Conservation (phyloP, 208 protist genomes). For the Trypanosoma theileri region DNA sequence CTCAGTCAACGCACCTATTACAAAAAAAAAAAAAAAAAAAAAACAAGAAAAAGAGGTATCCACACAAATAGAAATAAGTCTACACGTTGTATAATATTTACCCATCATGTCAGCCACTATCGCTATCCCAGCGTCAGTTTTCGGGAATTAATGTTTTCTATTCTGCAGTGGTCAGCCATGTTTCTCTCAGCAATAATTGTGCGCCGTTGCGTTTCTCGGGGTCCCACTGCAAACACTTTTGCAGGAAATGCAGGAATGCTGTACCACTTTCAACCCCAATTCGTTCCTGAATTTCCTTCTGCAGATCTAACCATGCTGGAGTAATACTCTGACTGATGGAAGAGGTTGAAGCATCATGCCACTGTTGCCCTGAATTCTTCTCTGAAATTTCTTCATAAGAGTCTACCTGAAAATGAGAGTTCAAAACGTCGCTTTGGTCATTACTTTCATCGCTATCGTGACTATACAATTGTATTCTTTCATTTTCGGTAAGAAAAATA, state of each 20-base stretch:
- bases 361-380: neutral
- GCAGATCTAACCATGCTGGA: slow-evolving; percentile 39
- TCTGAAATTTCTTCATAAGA: slow-evolving; percentile 1
- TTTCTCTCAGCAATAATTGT: slow-evolving; percentile 31
- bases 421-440: neutral
- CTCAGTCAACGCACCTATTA: too few species aligned
- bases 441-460: slow-evolving; percentile 9
- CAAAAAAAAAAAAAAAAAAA: too few species aligned
- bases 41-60: too few species aligned
- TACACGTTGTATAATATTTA: too few species aligned
- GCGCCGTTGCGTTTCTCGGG: slow-evolving; percentile 39
- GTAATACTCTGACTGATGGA: slow-evolving; percentile 35
- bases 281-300: slow-evolving; percentile 29
- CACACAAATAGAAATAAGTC: too few species aligned
- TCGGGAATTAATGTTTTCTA: too few species aligned
- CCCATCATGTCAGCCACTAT: too few species aligned
- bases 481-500: slow-evolving; percentile 37
- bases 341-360: slow-evolving; percentile 14
- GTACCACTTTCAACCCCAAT: slow-evolving; percentile 34
- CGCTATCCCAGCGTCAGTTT: too few species aligned
- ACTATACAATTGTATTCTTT: slow-evolving; percentile 34
- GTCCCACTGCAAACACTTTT: slow-evolving; percentile 58
- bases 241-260: slow-evolving; percentile 45
- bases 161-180: slow-evolving; percentile 31
- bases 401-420: neutral